A percentile compares a stretch with the other conserved stretches of the same genome.
phyloP scores from a whole-genome alignment of 208 protist genomes.

The Crithidia thermophila region DNA sequence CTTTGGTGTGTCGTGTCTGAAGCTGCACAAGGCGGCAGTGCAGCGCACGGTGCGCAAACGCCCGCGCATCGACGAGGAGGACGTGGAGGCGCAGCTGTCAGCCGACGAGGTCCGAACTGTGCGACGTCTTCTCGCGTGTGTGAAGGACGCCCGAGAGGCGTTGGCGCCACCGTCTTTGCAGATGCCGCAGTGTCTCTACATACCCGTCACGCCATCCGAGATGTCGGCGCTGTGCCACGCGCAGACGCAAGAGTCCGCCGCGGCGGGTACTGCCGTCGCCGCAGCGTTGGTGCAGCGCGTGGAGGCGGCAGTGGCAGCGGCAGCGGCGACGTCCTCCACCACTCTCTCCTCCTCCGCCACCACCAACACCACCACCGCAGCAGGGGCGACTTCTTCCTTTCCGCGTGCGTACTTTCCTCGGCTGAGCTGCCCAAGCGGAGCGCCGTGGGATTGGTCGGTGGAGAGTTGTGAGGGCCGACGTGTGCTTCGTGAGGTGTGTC shows the following conservation, averaged over 20 bases:
- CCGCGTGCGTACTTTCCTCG: slow-evolving; percentile 56
- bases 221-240: not conserved
- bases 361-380: not conserved
- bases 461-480: slow-evolving; percentile 38
- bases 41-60: slow-evolving; percentile 82
- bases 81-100: slow-evolving; percentile 26
- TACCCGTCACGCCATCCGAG: slow-evolving; percentile 41
- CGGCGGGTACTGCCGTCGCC: not conserved
- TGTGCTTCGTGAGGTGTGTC: slow-evolving; percentile 44
- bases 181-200: slow-evolving; percentile 29
- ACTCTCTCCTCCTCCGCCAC: not conserved
- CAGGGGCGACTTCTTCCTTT: not conserved
- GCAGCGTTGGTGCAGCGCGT: slow-evolving; percentile 26
- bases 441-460: slow-evolving; percentile 84
- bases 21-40: slow-evolving; percentile 52
- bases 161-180: slow-evolving; percentile 21
- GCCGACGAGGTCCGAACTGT: slow-evolving; percentile 42
- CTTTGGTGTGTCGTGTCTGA: slow-evolving; percentile 72
- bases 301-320: slow-evolving; percentile 3
- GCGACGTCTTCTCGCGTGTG: slow-evolving; percentile 25
- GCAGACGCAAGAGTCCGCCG: not conserved
- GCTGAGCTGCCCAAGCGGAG: slow-evolving; percentile 68
- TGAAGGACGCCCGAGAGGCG: slow-evolving; percentile 21
- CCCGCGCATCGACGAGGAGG: slow-evolving; percentile 44
- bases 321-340: not conserved